A percentile compares a stretch with the other conserved stretches of the same genome.
phyloP scores from a whole-genome alignment of 192 early-diverging fungal genomes.

The Linnemannia schmuckeri region DNA sequence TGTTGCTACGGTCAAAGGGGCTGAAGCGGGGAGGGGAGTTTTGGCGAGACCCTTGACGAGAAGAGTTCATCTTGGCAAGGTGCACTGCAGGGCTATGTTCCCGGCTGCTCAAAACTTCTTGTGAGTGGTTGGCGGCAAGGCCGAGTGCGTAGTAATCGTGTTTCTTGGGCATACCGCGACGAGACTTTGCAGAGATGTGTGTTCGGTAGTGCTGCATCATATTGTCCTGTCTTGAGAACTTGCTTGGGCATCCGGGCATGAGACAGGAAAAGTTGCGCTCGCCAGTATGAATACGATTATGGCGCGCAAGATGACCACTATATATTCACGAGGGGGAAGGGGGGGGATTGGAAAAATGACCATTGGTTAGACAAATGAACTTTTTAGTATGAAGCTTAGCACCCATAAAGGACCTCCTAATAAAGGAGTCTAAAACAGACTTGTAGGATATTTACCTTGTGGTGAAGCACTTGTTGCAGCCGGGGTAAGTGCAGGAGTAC shows the following conservation, averaged over 20 bases:
- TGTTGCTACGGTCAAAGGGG: slow-evolving; percentile 37
- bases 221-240: slow-evolving; percentile 87
- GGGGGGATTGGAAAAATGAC: neutral
- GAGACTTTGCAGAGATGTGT: slow-evolving; percentile 79
- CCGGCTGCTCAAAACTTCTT: slow-evolving; percentile 18
- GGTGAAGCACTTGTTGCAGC: slow-evolving; percentile 84
- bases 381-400: neutral
- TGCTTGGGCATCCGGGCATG: slow-evolving; percentile 75
- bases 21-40: slow-evolving; percentile 50
- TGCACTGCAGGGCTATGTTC: slow-evolving; percentile 27
- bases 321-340: neutral
- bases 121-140: slow-evolving; percentile 35
- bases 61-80: slow-evolving; percentile 29
- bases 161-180: slow-evolving; percentile 56
- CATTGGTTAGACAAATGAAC: neutral
- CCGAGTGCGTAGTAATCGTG: slow-evolving; percentile 20
- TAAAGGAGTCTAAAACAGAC: neutral
- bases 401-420: neutral
- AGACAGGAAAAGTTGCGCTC: slow-evolving; percentile 83
- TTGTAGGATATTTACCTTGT: slow-evolving; percentile 67
- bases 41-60: slow-evolving; percentile 43
- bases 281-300: slow-evolving; percentile 87
- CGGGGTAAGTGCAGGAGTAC: slow-evolving; percentile 73
- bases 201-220: slow-evolving; percentile 92
- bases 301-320: slow-evolving; percentile 85